These are phyloP conservation scores for Antonospora locustae DNA, from an alignment of 371 early-diverging fungal species.

Conservation along the genomic window DNA sequence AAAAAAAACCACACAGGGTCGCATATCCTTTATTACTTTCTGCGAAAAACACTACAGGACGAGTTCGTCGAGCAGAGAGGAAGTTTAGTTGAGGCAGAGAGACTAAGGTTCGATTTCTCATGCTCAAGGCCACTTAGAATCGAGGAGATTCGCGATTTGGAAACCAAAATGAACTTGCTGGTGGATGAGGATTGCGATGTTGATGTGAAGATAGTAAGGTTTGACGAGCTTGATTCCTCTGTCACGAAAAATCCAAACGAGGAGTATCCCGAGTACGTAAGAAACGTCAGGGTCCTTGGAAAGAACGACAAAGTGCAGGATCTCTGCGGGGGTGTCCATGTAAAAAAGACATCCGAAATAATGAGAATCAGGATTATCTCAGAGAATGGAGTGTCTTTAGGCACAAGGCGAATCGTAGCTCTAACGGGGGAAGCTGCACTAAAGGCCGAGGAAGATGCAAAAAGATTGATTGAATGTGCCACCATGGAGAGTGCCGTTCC, in stretches of 20 bases:
- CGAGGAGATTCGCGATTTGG: conserved; percentile 67
- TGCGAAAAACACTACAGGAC: conserved; percentile 66
- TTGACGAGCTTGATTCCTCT: conserved; percentile 81
- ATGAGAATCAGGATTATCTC: conserved; percentile 70
- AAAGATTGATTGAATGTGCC: conserved; percentile 16
- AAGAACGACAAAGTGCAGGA: conserved; percentile 73
- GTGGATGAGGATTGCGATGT: conserved; percentile 64
- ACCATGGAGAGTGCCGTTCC: conserved; percentile 18
- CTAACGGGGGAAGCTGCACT: conserved; percentile 63
- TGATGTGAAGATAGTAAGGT: conserved; percentile 73
- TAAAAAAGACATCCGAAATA: conserved; percentile 73
- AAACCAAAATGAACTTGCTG: conserved; percentile 65
- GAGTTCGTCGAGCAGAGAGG: conserved; percentile 65
- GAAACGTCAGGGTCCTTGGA: conserved; percentile 62
- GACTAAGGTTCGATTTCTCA: conserved; percentile 87
- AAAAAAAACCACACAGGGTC: conserved; percentile 91
- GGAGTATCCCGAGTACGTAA: conserved; percentile 60
- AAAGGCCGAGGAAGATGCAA: conserved; percentile 33
- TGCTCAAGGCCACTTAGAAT: conserved; percentile 63
- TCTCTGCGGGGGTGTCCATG: conserved; percentile 98
- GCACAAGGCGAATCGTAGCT: conserved; percentile 83
- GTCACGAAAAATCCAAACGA: conserved; percentile 72
- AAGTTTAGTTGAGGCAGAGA: conserved; percentile 82
- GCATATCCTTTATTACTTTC: conserved; percentile 85
- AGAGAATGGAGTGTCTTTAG: conserved; percentile 83